A percentile compares a stretch with the other conserved stretches of the same genome.
Conservation (phyloP, 1,284 basidiomycete genomes). For the Cryptococcus deneoformans region DNA sequence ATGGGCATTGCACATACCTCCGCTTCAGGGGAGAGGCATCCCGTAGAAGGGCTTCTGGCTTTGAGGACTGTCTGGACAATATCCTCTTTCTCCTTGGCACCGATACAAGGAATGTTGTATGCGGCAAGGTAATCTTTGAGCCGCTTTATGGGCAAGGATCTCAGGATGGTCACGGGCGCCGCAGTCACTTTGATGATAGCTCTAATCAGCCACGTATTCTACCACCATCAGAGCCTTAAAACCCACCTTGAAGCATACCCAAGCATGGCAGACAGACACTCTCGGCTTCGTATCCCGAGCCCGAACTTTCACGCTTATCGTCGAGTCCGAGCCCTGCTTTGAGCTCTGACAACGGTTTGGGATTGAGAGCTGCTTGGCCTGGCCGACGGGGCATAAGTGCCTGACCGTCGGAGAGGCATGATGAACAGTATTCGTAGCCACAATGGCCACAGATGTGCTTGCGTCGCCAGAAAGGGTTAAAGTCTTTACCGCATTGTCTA, state of each 20-base stretch:
- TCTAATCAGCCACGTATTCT: neutral
- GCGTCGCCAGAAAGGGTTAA: constrained; percentile 44
- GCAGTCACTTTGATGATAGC: constrained; percentile 35
- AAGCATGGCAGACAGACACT: constrained; percentile 43
- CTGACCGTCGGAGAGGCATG: constrained; percentile 42
- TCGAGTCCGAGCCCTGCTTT: constrained; percentile 18
- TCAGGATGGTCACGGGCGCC: constrained; percentile 33
- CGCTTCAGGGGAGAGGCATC: constrained; percentile 43
- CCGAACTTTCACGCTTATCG: constrained; percentile 10
- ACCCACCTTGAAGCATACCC: constrained; percentile 47
- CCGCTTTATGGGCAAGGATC: constrained; percentile 44
- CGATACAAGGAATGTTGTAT: constrained; percentile 40
- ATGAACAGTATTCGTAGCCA: constrained; percentile 47
- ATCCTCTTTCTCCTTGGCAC: constrained; percentile 46
- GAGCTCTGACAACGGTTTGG: constrained; percentile 22
- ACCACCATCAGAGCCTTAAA: neutral
- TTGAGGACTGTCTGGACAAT: constrained; percentile 42
- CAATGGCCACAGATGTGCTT: constrained; percentile 45
- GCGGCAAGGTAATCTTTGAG: constrained; percentile 47
- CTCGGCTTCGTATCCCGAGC: constrained; percentile 44
- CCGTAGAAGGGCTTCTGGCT: constrained; percentile 37
- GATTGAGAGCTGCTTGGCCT: constrained; percentile 5
- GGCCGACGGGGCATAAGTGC: constrained; percentile 45
- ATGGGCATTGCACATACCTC: constrained; percentile 30
- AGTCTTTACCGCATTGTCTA: constrained; percentile 43